phyloP scores from a whole-genome alignment of 768 basidiomycete species.

The Serpula lacrymans region DNA sequence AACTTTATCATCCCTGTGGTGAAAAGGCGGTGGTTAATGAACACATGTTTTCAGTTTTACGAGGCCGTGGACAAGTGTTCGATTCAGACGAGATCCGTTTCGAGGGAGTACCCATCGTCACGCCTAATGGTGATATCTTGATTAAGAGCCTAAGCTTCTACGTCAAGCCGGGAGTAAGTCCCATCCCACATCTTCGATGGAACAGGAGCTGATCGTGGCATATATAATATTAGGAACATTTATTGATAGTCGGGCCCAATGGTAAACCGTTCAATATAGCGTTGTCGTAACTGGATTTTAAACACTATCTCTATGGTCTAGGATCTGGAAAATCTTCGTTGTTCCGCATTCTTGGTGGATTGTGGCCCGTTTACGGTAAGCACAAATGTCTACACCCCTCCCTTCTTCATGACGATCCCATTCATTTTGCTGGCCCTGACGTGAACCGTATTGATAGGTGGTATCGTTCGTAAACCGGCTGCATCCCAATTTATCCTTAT shows the following conservation, averaged over 20 bases:
- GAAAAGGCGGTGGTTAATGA: too few relatives aligned
- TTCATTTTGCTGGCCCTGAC: too few relatives aligned
- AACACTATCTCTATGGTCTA: slow-evolving; percentile 20
- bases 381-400: not conserved
- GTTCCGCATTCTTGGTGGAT: slow-evolving; percentile 92
- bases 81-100: slow-evolving; percentile 90
- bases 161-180: slow-evolving; percentile 78
- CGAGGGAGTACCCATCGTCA: slow-evolving; percentile 91
- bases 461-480: slow-evolving; percentile 85
- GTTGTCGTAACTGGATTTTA: too few relatives aligned
- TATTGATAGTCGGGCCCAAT: slow-evolving; percentile 93
- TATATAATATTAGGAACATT: slow-evolving; percentile 59
- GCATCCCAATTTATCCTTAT: slow-evolving; percentile 90
- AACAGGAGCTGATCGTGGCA: too few relatives aligned
- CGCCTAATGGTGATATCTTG: slow-evolving; percentile 92
- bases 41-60: slow-evolving; percentile 59
- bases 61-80: slow-evolving; percentile 73
- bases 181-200: slow-evolving; percentile 4
- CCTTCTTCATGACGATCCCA: too few relatives aligned
- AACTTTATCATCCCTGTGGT: not conserved
- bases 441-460: too few relatives aligned
- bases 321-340: slow-evolving; percentile 88
- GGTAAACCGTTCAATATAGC: slow-evolving; percentile 56
- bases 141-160: slow-evolving; percentile 83
- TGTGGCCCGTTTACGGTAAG: slow-evolving; percentile 78